A percentile compares a stretch with the other conserved stretches of the same genome.
Evolutionary conservation across 768 basidiomycete species (phyloP).

Genomic region (Naganishia friedmannii): DNA sequence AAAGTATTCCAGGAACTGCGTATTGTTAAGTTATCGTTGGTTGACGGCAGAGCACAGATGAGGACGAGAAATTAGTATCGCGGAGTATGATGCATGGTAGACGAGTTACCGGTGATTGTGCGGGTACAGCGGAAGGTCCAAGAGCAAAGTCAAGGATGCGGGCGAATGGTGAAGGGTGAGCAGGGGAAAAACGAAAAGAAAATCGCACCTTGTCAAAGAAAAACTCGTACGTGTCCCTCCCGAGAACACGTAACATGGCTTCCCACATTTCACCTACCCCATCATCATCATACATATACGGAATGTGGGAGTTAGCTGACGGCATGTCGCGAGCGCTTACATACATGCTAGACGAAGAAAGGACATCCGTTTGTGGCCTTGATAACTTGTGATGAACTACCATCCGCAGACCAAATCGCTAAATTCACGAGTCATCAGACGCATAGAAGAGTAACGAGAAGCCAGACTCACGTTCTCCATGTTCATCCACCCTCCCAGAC

Average conservation of each 20-base stretch:
- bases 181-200: not conserved
- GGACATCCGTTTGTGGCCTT: constrained; percentile 67
- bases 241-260: constrained; percentile 65
- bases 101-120: too few species aligned
- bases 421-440: too few species aligned
- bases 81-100: too few species aligned
- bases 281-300: too few species aligned
- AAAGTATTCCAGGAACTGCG: constrained; percentile 76
- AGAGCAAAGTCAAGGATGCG: too few species aligned
- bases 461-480: constrained; percentile 38
- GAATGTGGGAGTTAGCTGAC: too few species aligned
- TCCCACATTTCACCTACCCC: constrained; percentile 60
- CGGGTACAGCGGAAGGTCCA: too few species aligned
- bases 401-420: too few species aligned
- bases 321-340: too few species aligned
- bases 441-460: not conserved
- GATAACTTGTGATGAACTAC: constrained; percentile 58
- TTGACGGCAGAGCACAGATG: not conserved
- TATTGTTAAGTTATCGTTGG: too few species aligned
- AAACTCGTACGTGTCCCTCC: constrained; percentile 63
- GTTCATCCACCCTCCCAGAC: constrained; percentile 44
- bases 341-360: too few species aligned
- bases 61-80: not conserved
- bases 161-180: not conserved
- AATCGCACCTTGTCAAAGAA: constrained; percentile 74